These are phyloP conservation scores for Haemoproteus tartakovskyi DNA, from an alignment of 169 alveolate genomes.

Conservation along the genomic window DNA sequence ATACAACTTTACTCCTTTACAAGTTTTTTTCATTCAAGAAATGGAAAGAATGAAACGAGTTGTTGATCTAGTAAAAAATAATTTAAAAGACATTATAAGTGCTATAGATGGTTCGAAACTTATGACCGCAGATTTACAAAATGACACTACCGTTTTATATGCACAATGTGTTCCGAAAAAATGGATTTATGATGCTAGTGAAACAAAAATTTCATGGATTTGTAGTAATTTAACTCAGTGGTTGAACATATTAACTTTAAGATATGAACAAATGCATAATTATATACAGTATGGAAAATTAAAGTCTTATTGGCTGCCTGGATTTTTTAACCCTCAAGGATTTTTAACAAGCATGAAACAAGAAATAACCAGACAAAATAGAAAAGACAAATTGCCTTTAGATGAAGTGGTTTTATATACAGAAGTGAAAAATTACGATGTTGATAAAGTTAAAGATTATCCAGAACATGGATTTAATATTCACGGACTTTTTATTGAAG, in stretches of 20 bases:
- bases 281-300: conserved; percentile 93
- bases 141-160: conserved; percentile 83
- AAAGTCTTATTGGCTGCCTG: conserved; percentile 90
- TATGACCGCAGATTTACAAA: conserved; percentile 92
- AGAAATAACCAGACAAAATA: conserved; percentile 89
- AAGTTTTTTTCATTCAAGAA: conserved; percentile 95
- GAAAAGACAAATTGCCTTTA: conserved; percentile 90
- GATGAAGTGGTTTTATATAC: conserved; percentile 92
- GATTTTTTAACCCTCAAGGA: conserved; percentile 94
- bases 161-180: conserved; percentile 88
- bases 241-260: conserved; percentile 91
- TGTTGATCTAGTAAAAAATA: conserved; percentile 87
- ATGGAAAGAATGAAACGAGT: conserved; percentile 92
- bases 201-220: conserved; percentile 96
- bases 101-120: conserved; percentile 94
- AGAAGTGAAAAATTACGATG: conserved; percentile 80
- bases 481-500: conserved; percentile 93
- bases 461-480: conserved; percentile 89
- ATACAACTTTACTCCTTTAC: conserved; percentile 86
- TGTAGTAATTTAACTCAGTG: conserved; percentile 92
- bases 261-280: conserved; percentile 89
- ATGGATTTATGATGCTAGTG: conserved; percentile 96
- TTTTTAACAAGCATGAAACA: conserved; percentile 95
- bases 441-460: conserved; percentile 78
- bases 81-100: conserved; percentile 85